Percentiles rank a stretch among this genome's conserved stretches.
Conservation (phyloP, 441 rosid species). For the Biscutella auriculata region DNA sequence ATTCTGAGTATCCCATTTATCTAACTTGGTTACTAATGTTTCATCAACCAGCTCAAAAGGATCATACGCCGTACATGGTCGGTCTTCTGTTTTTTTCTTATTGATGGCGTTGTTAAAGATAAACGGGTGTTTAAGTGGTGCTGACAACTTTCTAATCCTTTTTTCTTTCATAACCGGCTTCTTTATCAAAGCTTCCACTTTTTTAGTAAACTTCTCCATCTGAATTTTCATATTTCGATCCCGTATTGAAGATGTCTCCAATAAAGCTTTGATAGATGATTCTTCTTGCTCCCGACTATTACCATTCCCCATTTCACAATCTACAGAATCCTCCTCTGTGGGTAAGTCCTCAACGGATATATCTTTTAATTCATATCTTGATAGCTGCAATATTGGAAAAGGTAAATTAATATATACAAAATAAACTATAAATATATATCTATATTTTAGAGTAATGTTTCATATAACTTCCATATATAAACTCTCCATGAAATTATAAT, state of each 20-base stretch:
- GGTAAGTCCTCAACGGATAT: neutral
- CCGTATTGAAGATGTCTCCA: neutral
- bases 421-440: no score
- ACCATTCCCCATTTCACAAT: neutral
- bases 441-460: no score
- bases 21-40: neutral
- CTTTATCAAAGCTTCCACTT: neutral
- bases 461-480: no score
- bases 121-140: neutral
- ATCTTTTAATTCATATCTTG: no score
- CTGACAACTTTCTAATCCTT: neutral
- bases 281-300: neutral
- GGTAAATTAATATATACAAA: no score
- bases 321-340: neutral
- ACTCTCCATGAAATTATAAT: no score
- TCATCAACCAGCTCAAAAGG: neutral
- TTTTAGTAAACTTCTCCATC: neutral
- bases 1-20: neutral
- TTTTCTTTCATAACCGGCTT: neutral
- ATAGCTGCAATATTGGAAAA: no score
- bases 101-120: neutral
- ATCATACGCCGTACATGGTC: neutral
- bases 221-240: neutral
- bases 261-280: neutral
- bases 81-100: neutral